A percentile compares a stretch with the other conserved stretches of the same genome.
Evolutionary conservation across 2,329 filamentous ascomycete species (phyloP).

Genomic region (Paraphaeosphaeria sporulosa): DNA sequence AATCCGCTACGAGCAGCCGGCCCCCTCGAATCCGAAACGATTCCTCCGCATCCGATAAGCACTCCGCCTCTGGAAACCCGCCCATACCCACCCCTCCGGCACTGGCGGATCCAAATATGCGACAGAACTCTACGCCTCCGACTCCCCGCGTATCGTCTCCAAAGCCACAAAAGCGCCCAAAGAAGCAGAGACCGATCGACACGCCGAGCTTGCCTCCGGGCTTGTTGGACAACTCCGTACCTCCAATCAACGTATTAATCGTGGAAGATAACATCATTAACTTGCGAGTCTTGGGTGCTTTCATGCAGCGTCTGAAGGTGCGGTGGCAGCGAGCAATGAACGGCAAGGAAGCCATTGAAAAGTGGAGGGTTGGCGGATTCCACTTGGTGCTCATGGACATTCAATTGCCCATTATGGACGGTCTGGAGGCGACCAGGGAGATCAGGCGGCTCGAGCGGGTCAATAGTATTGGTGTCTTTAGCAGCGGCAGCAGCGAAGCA

Average conservation of each 20-base stretch:
- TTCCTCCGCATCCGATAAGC: slow-evolving; percentile 54
- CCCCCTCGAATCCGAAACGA: slow-evolving; percentile 48
- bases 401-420: slow-evolving; percentile 95
- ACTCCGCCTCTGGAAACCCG: slow-evolving; percentile 53
- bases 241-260: slow-evolving; percentile 95
- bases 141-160: slow-evolving; percentile 60
- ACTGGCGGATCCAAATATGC: slow-evolving; percentile 53
- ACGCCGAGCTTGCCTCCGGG: slow-evolving; percentile 62
- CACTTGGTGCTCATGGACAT: slow-evolving; percentile 99
- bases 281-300: slow-evolving; percentile 87
- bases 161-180: slow-evolving; percentile 57
- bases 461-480: slow-evolving; percentile 92
- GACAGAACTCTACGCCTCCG: slow-evolving; percentile 53
- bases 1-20: slow-evolving; percentile 49
- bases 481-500: slow-evolving; percentile 57
- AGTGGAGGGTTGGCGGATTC: slow-evolving; percentile 92
- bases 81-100: slow-evolving; percentile 64
- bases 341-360: slow-evolving; percentile 88
- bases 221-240: slow-evolving; percentile 78
- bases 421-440: slow-evolving; percentile 92
- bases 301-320: slow-evolving; percentile 95
- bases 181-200: slow-evolving; percentile 50
- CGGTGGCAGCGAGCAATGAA: slow-evolving; percentile 98
- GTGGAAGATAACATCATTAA: slow-evolving; percentile 99
- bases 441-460: slow-evolving; percentile 88